Evolutionary conservation across 345 rosid genomes (phyloP).

Genomic region (Dimocarpus longan): DNA sequence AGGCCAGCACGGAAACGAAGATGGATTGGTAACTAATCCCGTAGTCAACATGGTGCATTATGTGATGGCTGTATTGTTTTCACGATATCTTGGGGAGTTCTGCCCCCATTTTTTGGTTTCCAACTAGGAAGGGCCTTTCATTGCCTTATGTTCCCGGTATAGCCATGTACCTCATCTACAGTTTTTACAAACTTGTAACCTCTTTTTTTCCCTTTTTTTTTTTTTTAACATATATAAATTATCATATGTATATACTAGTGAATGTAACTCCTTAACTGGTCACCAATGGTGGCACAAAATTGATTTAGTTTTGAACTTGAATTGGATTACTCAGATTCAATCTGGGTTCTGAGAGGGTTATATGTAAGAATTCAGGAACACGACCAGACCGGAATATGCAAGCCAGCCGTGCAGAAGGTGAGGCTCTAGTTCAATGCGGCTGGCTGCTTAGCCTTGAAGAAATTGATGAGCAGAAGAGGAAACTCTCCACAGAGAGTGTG

Average conservation of each 20-base stretch:
- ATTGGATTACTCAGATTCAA: constrained; percentile 20
- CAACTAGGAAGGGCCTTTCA: constrained; percentile 15
- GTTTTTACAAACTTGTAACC: constrained; percentile 27
- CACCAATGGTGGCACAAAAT: constrained; percentile 37
- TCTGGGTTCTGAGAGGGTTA: constrained; percentile 20
- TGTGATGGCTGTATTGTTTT: constrained; percentile 13
- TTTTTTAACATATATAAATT: neutral
- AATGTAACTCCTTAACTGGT: constrained; percentile 38
- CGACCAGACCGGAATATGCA: neutral
- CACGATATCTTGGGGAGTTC: neutral
- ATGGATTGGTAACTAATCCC: constrained; percentile 69
- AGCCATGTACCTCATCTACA: constrained; percentile 20
- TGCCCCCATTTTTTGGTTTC: neutral
- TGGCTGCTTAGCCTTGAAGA: constrained; percentile 1
- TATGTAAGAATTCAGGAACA: constrained; percentile 2
- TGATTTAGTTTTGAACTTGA: constrained; percentile 24
- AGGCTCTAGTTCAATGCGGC: neutral
- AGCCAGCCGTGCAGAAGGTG: neutral
- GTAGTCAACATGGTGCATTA: constrained; percentile 7
- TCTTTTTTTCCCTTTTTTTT: neutral
- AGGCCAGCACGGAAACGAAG: constrained; percentile 88
- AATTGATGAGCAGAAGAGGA: constrained; percentile 5
- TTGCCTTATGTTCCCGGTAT: constrained; percentile 18
- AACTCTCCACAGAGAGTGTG: neutral
- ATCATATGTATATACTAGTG: constrained; percentile 38